Evolutionary conservation across 768 basidiomycete species (phyloP), one percentile per base, ranked within the genome.

Genomic region (Steccherinum ochraceum): DNA sequence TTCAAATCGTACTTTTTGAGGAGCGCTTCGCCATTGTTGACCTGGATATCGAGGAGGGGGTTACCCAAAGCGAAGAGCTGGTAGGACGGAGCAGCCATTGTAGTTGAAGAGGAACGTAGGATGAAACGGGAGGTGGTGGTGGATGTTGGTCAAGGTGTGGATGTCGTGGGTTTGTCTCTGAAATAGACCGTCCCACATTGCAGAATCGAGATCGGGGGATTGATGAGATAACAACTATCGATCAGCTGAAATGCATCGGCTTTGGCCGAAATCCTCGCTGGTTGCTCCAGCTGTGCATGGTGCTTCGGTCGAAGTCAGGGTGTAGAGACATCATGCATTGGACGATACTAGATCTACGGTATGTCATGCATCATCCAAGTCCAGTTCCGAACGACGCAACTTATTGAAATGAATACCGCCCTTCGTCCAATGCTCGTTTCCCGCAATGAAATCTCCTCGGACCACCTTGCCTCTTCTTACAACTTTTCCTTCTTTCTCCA

Each of bases 11-110:
- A 99, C 69, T 96, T 97, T 62, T 86, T 73, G 51, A 98, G 75
- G 40, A 97, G 78, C 25, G 75, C 75, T 64, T 94, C 91, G 46
- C 89, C 92, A 55, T 90, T 77, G 55, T 72, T 81, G 63, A 95
- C 92, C 71, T 95, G 93, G 73, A 99, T 87, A 68, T 99, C 94
- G 46, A 98, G 86, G 64, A 98, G 77, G 60, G 95, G 95, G 71
- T 97, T 97, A 40, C 95, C 95, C 72, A 98, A 72, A 73, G 84
- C 90, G 72, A 97, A 92, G 43, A 97, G 71, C 41, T 76, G 66
- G 72, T 81, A 86, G 20, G 75, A 68, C 21, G 69, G 64, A 16
- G 72, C 45, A 45, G 81, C 66, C 74, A 78, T 74, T 49, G 46
- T 52, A 24, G 44, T 12, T 48, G 21, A n/a, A 44, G n/a, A 35